Percentiles rank a stretch among this genome's conserved stretches.
phyloP scores from a whole-genome alignment of 768 basidiomycete genomes.

The Multifurca ochricompacta region DNA sequence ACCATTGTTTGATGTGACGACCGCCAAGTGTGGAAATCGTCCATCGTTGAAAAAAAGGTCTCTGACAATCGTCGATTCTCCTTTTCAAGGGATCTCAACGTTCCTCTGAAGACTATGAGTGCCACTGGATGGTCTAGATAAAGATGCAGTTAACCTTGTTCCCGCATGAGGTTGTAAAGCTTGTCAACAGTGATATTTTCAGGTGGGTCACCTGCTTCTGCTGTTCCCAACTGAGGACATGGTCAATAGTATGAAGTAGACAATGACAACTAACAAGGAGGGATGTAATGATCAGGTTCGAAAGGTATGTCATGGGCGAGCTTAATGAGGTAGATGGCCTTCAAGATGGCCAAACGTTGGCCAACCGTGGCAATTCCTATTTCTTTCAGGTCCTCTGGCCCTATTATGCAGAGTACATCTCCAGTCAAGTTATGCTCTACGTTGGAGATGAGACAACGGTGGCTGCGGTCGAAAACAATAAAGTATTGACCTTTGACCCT shows the following conservation, averaged over 20 bases:
- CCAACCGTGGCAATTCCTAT: conserved; percentile 87
- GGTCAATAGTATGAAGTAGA: background rate
- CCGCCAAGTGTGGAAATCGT: conserved; percentile 48
- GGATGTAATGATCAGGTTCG: conserved; percentile 78
- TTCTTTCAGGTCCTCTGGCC: conserved; percentile 77
- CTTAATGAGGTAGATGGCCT: conserved; percentile 87
- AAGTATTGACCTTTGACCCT: conserved; percentile 63
- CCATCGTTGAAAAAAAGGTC: conserved; percentile 53
- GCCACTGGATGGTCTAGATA: background rate
- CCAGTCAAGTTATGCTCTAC: conserved; percentile 90
- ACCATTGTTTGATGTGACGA: conserved; percentile 13
- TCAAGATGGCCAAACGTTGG: conserved; percentile 85
- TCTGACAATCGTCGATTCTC: conserved; percentile 68
- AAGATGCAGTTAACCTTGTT: conserved; percentile 51
- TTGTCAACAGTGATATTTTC: conserved; percentile 55
- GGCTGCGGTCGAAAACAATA: conserved; percentile 15
- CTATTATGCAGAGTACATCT: conserved; percentile 77
- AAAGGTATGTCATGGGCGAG: conserved; percentile 74
- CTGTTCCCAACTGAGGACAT: conserved; percentile 28
- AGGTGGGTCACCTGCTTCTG: conserved; percentile 49
- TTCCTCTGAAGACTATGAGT: conserved; percentile 40
- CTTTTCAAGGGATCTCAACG: conserved; percentile 65
- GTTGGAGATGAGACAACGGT: conserved; percentile 9
- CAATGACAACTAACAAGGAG: conserved; percentile 59
- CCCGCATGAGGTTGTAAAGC: conserved; percentile 56